Evolutionary conservation across 2,329 filamentous ascomycete species (phyloP).

Genomic region (Exophiala bonariae): DNA sequence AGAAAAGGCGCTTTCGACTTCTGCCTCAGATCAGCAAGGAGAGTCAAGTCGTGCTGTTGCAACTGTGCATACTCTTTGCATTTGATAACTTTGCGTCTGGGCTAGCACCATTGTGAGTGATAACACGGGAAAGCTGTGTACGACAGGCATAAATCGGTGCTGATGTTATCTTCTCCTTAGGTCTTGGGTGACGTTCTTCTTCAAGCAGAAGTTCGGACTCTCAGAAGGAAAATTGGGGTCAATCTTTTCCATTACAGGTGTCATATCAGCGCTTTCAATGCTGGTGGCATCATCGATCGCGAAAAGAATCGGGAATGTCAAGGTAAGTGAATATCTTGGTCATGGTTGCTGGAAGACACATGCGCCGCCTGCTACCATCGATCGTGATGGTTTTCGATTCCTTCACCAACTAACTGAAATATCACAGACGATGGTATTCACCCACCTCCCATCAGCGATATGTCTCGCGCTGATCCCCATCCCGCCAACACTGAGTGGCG

Average conservation of each 20-base stretch:
- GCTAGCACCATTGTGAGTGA: constrained; percentile 55
- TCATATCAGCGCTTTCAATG: constrained; percentile 48
- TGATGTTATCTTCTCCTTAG: constrained; percentile 61
- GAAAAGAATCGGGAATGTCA: constrained; percentile 59
- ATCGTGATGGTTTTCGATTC: too few relatives aligned
- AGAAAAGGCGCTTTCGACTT: constrained; percentile 37
- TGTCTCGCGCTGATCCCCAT: constrained; percentile 61
- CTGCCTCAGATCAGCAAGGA: constrained; percentile 40
- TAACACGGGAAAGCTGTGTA: too few relatives aligned
- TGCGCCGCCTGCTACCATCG: neutral
- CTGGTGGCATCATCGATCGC: constrained; percentile 36
- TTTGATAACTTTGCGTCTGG: constrained; percentile 71
- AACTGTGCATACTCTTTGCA: constrained; percentile 67
- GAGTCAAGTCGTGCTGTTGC: constrained; percentile 56
- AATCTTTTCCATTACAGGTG: constrained; percentile 52
- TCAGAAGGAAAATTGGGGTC: constrained; percentile 55
- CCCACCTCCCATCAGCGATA: constrained; percentile 61
- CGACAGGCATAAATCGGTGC: too few relatives aligned
- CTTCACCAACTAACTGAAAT: neutral
- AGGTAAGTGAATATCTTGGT: too few relatives aligned
- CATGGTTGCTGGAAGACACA: neutral
- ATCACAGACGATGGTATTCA: constrained; percentile 64
- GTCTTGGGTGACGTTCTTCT: constrained; percentile 57
- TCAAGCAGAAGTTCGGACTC: constrained; percentile 56
- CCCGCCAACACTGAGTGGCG: constrained; percentile 51